Conservation (phyloP, 257 asterid species). For the Nicotiana obtusifolia region DNA sequence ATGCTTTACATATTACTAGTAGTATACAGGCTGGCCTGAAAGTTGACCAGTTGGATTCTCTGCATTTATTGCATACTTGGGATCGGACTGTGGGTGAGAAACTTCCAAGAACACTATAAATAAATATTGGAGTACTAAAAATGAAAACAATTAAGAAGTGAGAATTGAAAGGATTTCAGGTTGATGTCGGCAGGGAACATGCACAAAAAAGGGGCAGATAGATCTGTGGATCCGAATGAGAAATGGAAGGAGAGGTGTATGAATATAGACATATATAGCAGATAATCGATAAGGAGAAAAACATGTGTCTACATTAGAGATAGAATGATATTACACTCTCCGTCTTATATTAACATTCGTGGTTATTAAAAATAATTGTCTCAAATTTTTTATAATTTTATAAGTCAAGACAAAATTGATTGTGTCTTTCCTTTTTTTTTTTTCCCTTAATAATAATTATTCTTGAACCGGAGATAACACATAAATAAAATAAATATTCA, state of each 20-base stretch:
- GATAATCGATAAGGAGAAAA: too few species aligned
- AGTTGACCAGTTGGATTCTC: neutral
- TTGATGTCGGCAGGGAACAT: constrained; percentile 10
- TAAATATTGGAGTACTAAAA: too few species aligned
- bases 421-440: too few species aligned
- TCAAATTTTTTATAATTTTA: too few species aligned
- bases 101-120: neutral
- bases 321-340: too few species aligned
- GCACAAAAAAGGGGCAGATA: neutral
- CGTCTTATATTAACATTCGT: too few species aligned
- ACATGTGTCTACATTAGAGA: too few species aligned
- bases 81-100: neutral
- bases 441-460: too few species aligned
- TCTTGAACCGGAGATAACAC: too few species aligned
- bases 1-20: neutral
- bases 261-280: neutral
- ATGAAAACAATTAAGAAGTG: neutral
- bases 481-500: too few species aligned
- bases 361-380: too few species aligned
- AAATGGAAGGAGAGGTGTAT: neutral
- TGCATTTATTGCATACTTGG: neutral
- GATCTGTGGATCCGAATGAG: neutral
- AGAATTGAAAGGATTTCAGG: constrained; percentile 5
- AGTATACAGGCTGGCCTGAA: neutral
- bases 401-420: too few species aligned